Percentiles rank a stretch among this genome's conserved stretches.
These are phyloP conservation scores for Eucalyptus curtisii DNA, from an alignment of 345 rosid genomes.

Conservation along the genomic window DNA sequence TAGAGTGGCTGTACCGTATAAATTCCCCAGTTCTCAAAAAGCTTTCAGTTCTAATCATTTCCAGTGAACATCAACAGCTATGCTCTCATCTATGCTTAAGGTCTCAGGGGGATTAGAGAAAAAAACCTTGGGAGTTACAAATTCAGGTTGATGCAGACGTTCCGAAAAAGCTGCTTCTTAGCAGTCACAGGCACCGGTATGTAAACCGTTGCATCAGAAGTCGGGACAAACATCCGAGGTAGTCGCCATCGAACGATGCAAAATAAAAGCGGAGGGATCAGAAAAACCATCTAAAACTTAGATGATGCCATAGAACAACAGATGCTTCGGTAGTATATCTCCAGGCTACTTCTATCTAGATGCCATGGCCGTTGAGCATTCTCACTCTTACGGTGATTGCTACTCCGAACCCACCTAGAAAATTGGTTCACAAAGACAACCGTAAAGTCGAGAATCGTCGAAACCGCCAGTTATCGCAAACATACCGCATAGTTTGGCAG, in stretches of 20 bases:
- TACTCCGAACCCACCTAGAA: neutral
- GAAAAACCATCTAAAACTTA: neutral
- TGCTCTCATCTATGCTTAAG: neutral
- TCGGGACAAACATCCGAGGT: neutral
- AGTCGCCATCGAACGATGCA: neutral
- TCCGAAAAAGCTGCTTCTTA: neutral
- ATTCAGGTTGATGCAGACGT: neutral
- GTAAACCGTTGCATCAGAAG: neutral
- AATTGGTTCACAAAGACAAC: neutral
- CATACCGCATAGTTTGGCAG: neutral
- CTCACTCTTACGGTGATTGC: neutral
- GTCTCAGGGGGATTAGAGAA: neutral
- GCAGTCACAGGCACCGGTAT: neutral
- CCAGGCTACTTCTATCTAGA: neutral
- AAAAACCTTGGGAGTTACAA: neutral
- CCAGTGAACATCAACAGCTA: neutral
- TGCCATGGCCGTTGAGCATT: neutral
- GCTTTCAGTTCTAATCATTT: neutral
- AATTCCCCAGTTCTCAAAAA: neutral
- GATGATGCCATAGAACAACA: neutral
- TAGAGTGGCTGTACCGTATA: neutral
- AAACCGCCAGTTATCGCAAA: neutral
- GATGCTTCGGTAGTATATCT: neutral
- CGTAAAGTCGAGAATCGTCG: neutral
- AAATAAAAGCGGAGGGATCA: neutral